Evolutionary conservation across 2,329 filamentous ascomycete species (phyloP).

Genomic region (Sclerotinia minor): DNA sequence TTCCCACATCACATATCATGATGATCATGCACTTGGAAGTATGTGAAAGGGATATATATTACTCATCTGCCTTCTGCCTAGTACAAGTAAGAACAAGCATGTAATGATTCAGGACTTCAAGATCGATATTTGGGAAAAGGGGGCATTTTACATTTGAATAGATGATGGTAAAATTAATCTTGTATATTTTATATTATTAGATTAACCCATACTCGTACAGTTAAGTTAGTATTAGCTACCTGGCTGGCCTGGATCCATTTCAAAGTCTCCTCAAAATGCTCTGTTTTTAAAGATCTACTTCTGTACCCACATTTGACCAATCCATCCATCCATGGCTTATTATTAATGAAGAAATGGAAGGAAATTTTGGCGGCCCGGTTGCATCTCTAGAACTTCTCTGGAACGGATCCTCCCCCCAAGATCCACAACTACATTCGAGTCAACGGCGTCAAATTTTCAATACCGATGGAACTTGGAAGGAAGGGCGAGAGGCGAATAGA

Average conservation of each 20-base stretch:
- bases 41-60: not conserved
- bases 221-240: too few relatives aligned
- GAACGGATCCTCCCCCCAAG: constrained; percentile 1
- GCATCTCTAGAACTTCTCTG: constrained; percentile 16
- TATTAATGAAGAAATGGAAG: constrained; percentile 4
- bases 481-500: constrained; percentile 1
- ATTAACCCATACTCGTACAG: not conserved
- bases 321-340: not conserved
- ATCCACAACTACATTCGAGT: constrained; percentile 9
- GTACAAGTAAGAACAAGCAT: not conserved
- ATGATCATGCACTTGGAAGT: not conserved
- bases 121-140: not conserved
- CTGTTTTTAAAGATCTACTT: constrained; percentile 1
- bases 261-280: not conserved
- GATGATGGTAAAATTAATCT: not conserved
- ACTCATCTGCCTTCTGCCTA: not conserved
- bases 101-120: not conserved
- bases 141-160: not conserved
- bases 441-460: constrained; percentile 1
- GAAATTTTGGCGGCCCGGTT: constrained; percentile 7
- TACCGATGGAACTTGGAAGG: constrained; percentile 1
- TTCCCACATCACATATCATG: not conserved
- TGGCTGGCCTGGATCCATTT: not conserved
- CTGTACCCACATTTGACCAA: constrained; percentile 2
- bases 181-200: not conserved